These are phyloP conservation scores for Phycomyces nitens DNA, from an alignment of 192 early-diverging fungal genomes.

Conservation along the genomic window DNA sequence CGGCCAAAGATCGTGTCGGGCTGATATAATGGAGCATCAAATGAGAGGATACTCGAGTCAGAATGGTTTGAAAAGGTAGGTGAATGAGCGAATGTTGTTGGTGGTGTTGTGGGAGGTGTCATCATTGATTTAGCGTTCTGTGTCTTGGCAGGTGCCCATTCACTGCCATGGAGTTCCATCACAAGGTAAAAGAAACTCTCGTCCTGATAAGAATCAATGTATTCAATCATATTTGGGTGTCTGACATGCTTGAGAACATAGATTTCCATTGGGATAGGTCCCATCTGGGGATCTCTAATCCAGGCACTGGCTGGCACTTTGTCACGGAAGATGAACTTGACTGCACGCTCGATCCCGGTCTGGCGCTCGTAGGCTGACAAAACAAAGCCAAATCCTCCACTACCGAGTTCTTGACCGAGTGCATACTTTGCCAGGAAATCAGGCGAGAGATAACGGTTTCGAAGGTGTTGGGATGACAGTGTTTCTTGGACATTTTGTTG, in stretches of 20 bases:
- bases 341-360: conserved; percentile 60
- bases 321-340: conserved; percentile 67
- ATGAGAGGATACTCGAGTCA: conserved; percentile 15
- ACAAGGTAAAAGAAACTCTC: conserved; percentile 49
- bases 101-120: neutral
- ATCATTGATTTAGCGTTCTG: neutral
- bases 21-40: no score
- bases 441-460: neutral
- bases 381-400: conserved; percentile 71
- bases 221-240: conserved; percentile 65
- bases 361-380: conserved; percentile 47
- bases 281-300: conserved; percentile 44
- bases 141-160: conserved; percentile 30
- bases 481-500: neutral
- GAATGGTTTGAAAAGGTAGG: conserved; percentile 24
- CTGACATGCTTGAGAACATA: conserved; percentile 47
- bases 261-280: conserved; percentile 52
- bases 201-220: conserved; percentile 48
- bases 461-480: neutral
- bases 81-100: conserved; percentile 17
- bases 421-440: conserved; percentile 28
- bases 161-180: conserved; percentile 56
- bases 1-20: conserved; percentile 33
- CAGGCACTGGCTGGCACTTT: conserved; percentile 51
- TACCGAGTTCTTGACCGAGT: conserved; percentile 57